phyloP scores from a whole-genome alignment of 2,329 filamentous ascomycete species.

The Fusarium palustre region DNA sequence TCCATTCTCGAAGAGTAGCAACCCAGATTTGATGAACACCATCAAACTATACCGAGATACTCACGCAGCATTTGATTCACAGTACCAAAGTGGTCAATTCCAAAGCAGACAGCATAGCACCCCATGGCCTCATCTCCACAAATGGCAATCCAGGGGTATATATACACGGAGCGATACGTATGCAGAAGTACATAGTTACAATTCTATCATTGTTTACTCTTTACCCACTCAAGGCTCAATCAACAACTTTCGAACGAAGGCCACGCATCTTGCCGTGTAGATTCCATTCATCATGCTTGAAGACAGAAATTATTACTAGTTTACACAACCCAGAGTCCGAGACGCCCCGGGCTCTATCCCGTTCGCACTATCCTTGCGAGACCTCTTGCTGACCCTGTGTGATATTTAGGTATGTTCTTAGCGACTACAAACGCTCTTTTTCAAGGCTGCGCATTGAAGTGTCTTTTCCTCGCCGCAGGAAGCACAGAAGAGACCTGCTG shows the following conservation, averaged over 20 bases:
- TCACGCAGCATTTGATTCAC: not conserved
- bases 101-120: no score
- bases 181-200: not conserved
- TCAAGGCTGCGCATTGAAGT: constrained; percentile 32
- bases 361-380: constrained; percentile 38
- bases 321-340: constrained; percentile 48
- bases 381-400: constrained; percentile 40
- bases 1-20: not conserved
- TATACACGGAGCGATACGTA: not conserved
- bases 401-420: constrained; percentile 29
- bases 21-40: not conserved
- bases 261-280: constrained; percentile 28
- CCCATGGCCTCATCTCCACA: not conserved
- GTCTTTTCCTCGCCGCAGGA: constrained; percentile 28
- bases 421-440: constrained; percentile 29
- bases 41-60: not conserved
- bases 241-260: constrained; percentile 15
- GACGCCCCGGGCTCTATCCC: constrained; percentile 42
- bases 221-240: not conserved
- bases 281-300: constrained; percentile 48
- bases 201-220: constrained; percentile 1
- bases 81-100: not conserved
- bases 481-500: constrained; percentile 33
- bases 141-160: not conserved
- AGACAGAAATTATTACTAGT: constrained; percentile 50